Evolutionary conservation across 148 eudicot genomes (phyloP).

Genomic region (Vaccinium macrocarpon): DNA sequence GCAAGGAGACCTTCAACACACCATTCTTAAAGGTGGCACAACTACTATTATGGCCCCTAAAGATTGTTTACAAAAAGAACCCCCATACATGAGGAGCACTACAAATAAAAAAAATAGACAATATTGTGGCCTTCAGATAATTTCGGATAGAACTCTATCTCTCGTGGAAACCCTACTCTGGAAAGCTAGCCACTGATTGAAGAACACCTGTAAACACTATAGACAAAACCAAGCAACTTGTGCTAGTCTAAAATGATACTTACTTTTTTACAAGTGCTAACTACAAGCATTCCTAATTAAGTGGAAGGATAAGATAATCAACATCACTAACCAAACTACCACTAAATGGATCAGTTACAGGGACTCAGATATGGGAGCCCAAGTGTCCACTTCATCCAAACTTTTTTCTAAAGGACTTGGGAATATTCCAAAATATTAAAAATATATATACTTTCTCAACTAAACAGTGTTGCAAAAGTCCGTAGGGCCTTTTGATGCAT

Average conservation of each 20-base stretch:
- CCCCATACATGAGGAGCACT: not conserved
- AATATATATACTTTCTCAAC: too few species aligned
- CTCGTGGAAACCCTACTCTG: not conserved
- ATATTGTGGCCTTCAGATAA: not conserved
- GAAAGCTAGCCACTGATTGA: not conserved
- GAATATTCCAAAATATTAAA: not conserved
- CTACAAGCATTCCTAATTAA: not conserved
- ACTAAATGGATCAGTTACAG: too few species aligned
- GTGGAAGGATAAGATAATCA: not conserved
- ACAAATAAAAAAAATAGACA: not conserved
- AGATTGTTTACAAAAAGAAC: not conserved
- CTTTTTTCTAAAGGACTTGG: too few species aligned
- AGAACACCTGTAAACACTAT: not conserved
- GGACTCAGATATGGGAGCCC: too few species aligned
- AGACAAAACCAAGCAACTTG: not conserved
- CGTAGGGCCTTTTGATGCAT: not conserved
- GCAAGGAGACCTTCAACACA: not conserved
- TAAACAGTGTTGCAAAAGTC: not conserved
- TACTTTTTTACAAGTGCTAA: not conserved
- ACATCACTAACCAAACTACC: not conserved
- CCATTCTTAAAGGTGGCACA: not conserved
- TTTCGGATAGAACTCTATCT: not conserved
- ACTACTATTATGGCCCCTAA: not conserved
- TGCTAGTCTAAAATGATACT: not conserved
- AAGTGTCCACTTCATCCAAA: too few species aligned